Evolutionary conservation across 2,329 filamentous ascomycete genomes (phyloP).

Genomic region (Verticillium dahliae): DNA sequence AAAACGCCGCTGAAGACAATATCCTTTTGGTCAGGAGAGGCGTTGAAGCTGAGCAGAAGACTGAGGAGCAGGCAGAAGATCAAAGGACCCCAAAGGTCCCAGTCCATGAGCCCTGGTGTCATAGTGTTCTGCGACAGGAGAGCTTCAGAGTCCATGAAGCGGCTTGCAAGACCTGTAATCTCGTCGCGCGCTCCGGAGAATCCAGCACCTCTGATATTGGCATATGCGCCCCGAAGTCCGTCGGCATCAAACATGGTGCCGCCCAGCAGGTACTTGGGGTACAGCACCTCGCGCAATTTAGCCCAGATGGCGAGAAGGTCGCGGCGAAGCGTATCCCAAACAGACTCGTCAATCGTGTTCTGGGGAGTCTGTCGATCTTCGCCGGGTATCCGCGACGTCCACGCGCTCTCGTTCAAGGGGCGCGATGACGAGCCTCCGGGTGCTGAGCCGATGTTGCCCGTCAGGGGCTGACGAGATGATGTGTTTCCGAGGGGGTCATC

Average conservation of each 20-base stretch:
- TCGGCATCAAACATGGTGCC: conserved; percentile 56
- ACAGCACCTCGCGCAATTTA: conserved; percentile 96
- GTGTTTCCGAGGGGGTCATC: conserved; percentile 71
- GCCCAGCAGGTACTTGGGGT: conserved; percentile 84
- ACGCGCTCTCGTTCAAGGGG: conserved; percentile 66
- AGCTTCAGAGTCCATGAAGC: conserved; percentile 57
- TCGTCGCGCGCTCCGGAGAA: conserved; percentile 55
- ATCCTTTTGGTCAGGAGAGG: conserved; percentile 73
- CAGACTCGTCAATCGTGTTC: conserved; percentile 94
- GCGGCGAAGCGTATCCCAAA: conserved; percentile 93
- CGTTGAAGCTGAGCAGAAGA: conserved; percentile 78
- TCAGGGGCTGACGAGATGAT: conserved; percentile 71
- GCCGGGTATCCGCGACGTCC: conserved; percentile 84
- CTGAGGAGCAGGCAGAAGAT: conserved; percentile 89
- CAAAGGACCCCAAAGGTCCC: conserved; percentile 96
- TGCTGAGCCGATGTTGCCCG: conserved; percentile 70
- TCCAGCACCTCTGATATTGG: conserved; percentile 52
- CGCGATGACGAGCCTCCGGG: conserved; percentile 22
- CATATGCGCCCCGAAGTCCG: conserved; percentile 53
- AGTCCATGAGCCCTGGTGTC: conserved; percentile 87
- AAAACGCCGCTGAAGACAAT: conserved; percentile 94
- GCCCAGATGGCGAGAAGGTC: conserved; percentile 92
- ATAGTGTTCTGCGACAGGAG: conserved; percentile 60
- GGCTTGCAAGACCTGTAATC: conserved; percentile 52
- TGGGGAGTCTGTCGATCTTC: conserved; percentile 85